These are phyloP conservation scores for Pholiota adiposa DNA, from an alignment of 1,284 basidiomycete genomes.

Conservation along the genomic window DNA sequence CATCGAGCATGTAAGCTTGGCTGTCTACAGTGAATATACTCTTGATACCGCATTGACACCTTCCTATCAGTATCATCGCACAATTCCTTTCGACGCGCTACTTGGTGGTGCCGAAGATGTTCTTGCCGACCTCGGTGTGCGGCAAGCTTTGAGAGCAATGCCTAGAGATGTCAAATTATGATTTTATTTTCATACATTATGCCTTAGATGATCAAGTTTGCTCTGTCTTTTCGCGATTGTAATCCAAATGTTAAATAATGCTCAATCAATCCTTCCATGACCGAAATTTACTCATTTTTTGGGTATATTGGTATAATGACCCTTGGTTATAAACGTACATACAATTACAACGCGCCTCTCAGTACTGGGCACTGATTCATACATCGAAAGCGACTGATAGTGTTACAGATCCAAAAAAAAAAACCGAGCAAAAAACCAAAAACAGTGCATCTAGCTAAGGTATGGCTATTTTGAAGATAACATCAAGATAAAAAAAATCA, in stretches of 20 bases:
- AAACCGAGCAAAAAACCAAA: neutral
- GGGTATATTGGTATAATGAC: neutral
- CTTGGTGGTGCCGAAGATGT: slow-evolving; percentile 71
- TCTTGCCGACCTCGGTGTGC: slow-evolving; percentile 64
- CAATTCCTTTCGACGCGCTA: slow-evolving; percentile 54
- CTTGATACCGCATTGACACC: neutral
- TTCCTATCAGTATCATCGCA: slow-evolving; percentile 47
- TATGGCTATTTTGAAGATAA: slow-evolving; percentile 1
- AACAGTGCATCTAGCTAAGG: neutral
- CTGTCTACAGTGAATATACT: neutral
- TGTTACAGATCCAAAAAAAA: neutral
- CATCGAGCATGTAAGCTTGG: slow-evolving; percentile 58
- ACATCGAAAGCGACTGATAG: neutral
- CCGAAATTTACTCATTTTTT: neutral
- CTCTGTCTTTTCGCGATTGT: neutral
- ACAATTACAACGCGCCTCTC: neutral
- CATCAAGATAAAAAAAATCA: slow-evolving; percentile 2
- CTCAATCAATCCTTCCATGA: neutral
- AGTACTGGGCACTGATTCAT: neutral
- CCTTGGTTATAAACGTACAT: slow-evolving; percentile 3
- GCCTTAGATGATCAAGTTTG: neutral
- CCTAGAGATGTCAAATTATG: slow-evolving; percentile 57
- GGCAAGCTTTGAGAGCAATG: slow-evolving; percentile 68
- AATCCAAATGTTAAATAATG: neutral
- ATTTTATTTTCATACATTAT: neutral